Base-by-base conservation (phyloP, 306 rosid genomes). In the Notholithocarpus densiflorus region DNA sequence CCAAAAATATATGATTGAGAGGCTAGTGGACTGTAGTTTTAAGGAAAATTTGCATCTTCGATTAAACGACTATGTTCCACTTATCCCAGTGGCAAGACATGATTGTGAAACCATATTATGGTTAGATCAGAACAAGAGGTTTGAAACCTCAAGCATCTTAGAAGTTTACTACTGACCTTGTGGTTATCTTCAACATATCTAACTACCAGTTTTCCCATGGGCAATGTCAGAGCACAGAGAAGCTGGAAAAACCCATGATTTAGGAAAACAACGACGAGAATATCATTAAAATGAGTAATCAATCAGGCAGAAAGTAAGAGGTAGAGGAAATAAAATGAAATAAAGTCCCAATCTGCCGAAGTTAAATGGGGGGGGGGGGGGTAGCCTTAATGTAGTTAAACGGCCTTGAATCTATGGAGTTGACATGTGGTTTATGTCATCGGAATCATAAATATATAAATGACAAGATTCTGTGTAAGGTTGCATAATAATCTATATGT, bases 111-210 rank as follows among this genome's bases (percentile, higher is more conserved):
- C 13, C 14, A 32, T 31, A 61, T 9, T 7, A 0, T 23, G 37
- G 31, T 55, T 12, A 43, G 15, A 32, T 20, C 45, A 53, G 43
- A 24, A 4, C 8, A 4, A 88, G 29, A 76, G 97, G 43, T 0
- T 19, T 27, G 29, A 27, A 27, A 27, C 29, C 29, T 15, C 10
- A 53, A 19, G 69, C 51, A 77, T 56, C 43, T 24, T 62, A 26
- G 18, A 4, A 62, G 73, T 75, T 26, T 24, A 72, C 48, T 72
- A 80, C 89, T 87, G 80, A 84, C 97, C 89, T 80, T 68, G 81
- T 94, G 94, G 87, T 90, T 90, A 66, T 92, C 91, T 86, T 87
- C 82, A 19, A 94, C 92, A 77, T 71, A 94, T 80, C 88, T 80
- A 24, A 24, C 26, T 40, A 90, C 93, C 68, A 89, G 68, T 77